Evolutionary conservation across 106 monocot genomes (phyloP).

Genomic region (Allium sativum): DNA sequence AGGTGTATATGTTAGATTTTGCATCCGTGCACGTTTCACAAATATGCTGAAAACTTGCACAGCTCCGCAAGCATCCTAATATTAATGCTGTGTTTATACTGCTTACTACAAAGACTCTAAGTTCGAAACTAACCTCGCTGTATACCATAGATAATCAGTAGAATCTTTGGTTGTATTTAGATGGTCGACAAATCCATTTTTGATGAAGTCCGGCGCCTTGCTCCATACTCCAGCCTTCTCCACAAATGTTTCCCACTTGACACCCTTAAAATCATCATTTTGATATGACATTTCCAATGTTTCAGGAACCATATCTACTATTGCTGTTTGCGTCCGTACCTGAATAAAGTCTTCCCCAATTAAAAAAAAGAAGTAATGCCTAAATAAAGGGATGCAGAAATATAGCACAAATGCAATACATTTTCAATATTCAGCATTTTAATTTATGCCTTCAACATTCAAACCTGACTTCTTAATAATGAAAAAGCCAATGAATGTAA

Average conservation of each 20-base stretch:
- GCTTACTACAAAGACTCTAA: not conserved
- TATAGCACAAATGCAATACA: no score
- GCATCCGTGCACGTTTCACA: no score
- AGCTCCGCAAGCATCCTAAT: no score
- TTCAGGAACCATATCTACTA: constrained; percentile 70
- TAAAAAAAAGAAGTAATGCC: no score
- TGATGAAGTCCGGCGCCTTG: constrained; percentile 36
- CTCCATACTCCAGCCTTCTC: constrained; percentile 74
- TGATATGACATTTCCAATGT: constrained; percentile 18
- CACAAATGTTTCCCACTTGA: constrained; percentile 51
- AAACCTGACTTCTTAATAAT: no score
- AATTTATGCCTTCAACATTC: no score
- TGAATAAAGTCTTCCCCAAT: constrained; percentile 15
- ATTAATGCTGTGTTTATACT: no score
- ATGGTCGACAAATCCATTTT: constrained; percentile 84
- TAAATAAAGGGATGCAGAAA: no score
- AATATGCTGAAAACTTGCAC: no score
- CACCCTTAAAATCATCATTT: constrained; percentile 9
- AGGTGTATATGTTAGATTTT: no score
- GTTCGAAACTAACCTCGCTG: constrained; percentile 53
- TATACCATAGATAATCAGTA: constrained; percentile 97
- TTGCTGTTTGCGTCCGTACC: constrained; percentile 63
- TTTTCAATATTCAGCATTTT: no score
- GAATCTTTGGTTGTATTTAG: constrained; percentile 91
- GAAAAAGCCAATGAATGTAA: no score